Percentiles rank a stretch among this genome's conserved stretches.
Conservation (phyloP, 805 yeast genomes). For the Teunomyces atbi region DNA sequence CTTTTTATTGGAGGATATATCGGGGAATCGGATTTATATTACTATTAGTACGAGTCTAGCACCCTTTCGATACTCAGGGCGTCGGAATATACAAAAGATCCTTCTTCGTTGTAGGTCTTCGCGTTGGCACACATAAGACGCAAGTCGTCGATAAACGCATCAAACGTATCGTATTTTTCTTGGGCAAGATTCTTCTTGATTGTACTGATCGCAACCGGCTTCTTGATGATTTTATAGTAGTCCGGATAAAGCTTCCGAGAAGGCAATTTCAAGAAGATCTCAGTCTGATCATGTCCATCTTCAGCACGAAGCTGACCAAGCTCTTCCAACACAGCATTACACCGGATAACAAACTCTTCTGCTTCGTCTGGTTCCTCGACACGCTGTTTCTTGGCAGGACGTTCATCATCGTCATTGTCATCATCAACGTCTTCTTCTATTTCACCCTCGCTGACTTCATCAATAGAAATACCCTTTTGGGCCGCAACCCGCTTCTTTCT, state of each 20-base stretch:
- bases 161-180: constrained; percentile 35
- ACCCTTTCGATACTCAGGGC: constrained; percentile 47
- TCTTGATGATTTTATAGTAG: constrained; percentile 64
- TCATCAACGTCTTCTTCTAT: constrained; percentile 25
- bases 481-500: constrained; percentile 30
- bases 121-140: constrained; percentile 72
- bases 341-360: constrained; percentile 17
- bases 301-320: constrained; percentile 43
- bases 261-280: constrained; percentile 65
- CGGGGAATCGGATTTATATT: neutral
- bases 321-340: constrained; percentile 43
- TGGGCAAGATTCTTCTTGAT: constrained; percentile 49
- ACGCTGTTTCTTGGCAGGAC: constrained; percentile 7
- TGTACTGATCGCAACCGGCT: constrained; percentile 59
- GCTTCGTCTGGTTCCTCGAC: constrained; percentile 6
- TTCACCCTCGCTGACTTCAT: constrained; percentile 21
- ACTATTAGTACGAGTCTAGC: constrained; percentile 16
- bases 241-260: constrained; percentile 77
- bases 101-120: constrained; percentile 65
- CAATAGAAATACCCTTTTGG: constrained; percentile 13
- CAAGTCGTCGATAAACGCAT: constrained; percentile 58
- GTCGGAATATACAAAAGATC: constrained; percentile 60
- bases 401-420: constrained; percentile 16
- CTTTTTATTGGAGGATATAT: constrained; percentile 10
- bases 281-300: constrained; percentile 36